Conservation (phyloP, 495 filamentous ascomycete species). For the Talaromyces adpressus region DNA sequence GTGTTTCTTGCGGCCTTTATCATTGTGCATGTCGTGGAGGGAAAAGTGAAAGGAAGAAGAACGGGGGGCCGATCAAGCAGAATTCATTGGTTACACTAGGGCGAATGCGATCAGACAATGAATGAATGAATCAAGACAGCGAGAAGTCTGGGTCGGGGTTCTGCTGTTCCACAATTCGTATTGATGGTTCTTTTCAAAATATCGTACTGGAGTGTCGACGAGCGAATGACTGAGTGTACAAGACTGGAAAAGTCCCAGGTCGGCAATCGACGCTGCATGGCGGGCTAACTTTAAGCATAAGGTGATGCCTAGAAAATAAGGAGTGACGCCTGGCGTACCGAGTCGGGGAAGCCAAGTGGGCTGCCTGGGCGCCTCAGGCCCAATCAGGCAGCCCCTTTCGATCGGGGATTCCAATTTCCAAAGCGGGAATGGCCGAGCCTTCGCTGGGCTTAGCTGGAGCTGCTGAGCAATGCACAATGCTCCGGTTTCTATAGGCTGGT, state of each 20-base stretch:
- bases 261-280: background rate
- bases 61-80: background rate
- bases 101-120: background rate
- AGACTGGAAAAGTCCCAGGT: background rate
- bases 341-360: background rate
- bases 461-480: background rate
- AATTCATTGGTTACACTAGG: background rate
- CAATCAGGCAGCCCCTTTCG: background rate
- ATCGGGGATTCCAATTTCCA: background rate
- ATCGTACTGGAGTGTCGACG: background rate
- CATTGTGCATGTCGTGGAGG: slow-evolving; percentile 13
- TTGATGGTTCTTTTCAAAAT: background rate
- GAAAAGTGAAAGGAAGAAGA: background rate
- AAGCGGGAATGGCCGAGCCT: background rate
- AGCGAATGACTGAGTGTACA: background rate
- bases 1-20: slow-evolving; percentile 17
- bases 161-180: background rate
- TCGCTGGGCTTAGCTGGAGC: background rate
- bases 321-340: background rate
- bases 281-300: too few species aligned
- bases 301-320: background rate
- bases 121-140: background rate
- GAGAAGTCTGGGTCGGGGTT: background rate
- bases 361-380: background rate
- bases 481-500: background rate